Base-by-base conservation (phyloP, 177 flowering plant species). In the Vitis hybrid region DNA sequence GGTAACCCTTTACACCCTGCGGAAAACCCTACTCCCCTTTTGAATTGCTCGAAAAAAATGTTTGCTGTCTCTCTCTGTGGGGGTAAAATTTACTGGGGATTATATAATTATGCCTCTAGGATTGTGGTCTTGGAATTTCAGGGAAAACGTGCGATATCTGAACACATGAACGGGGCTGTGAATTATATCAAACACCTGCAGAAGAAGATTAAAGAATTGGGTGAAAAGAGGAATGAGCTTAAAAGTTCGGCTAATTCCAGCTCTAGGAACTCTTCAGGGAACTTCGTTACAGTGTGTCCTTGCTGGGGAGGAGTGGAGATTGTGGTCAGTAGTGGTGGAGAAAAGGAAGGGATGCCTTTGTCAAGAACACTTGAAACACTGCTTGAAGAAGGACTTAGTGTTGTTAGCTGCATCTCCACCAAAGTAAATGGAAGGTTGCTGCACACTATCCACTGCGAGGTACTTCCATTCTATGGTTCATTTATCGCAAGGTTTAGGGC, bases 121-220 rank as follows among this genome's bases (percentile, higher is more conserved):
- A 30, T 55, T 67, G 7, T 52, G 40, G 56, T 56, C 35, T 6
- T 46, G 24, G 15, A 18, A 6, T 61, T 67, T 61, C 70, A 86
- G 94, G 92, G 92, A 67, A 90, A 82, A 74, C 72, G 89, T 2
- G 76, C 92, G 8, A 74, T 74, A 14, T 80, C 86, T 2, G 95
- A 90, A 72, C 92, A 83, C 19, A 80, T 88, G 75, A 75, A 79
- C 40, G 85, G 78, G 74, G 83, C 89, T 0, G 81, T 75, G 52
- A 78, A 75, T 67, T 88, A 90, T 71, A 85, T 86, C 57, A 78
- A 72, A n/a, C 64, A 84, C 19, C 56, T 79, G 59, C 64, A 83
- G 76, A 72, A 70, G 71, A 87, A 80, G 58, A 79, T 87, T 46
- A 40, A 73, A 61, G 81, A 80, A 57, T 54, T 87, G 46, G 54